phyloP scores from a whole-genome alignment of 805 yeast species.

The Candida qinlingensis region DNA sequence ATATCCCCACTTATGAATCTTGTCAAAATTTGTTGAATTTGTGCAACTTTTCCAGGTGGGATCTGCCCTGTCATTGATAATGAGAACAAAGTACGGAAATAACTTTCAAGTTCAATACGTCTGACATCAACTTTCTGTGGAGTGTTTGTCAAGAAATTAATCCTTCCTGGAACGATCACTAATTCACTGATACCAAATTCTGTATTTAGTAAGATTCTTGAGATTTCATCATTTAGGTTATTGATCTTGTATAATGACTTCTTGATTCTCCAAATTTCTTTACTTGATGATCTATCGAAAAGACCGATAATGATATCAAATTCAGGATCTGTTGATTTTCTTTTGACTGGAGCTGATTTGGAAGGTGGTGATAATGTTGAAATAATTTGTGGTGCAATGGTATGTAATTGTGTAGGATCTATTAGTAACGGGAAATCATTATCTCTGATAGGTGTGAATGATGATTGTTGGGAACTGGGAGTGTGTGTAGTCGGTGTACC shows the following conservation, averaged over 20 bases:
- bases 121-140: constrained; percentile 66
- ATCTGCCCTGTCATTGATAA: constrained; percentile 41
- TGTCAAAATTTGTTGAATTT: constrained; percentile 34
- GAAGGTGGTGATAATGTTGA: constrained; percentile 42
- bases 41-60: constrained; percentile 35
- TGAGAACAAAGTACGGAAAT: constrained; percentile 50
- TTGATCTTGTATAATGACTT: constrained; percentile 57
- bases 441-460: not conserved
- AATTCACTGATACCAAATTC: constrained; percentile 39
- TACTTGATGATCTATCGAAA: constrained; percentile 51
- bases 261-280: constrained; percentile 70
- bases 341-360: constrained; percentile 16
- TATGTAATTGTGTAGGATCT: constrained; percentile 52
- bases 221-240: constrained; percentile 2
- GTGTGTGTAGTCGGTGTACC: not conserved
- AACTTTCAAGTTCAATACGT: constrained; percentile 48
- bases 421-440: constrained; percentile 39
- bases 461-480: constrained; percentile 1
- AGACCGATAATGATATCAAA: constrained; percentile 50
- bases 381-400: constrained; percentile 42
- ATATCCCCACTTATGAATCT: constrained; percentile 64
- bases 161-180: constrained; percentile 57
- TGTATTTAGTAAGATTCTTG: constrained; percentile 44
- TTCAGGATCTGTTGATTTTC: constrained; percentile 48
- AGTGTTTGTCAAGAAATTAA: constrained; percentile 48